Percentiles rank a stretch among this genome's conserved stretches.
phyloP scores from a whole-genome alignment of 2,329 filamentous ascomycete genomes.

The Byssoonygena ceratinophila region DNA sequence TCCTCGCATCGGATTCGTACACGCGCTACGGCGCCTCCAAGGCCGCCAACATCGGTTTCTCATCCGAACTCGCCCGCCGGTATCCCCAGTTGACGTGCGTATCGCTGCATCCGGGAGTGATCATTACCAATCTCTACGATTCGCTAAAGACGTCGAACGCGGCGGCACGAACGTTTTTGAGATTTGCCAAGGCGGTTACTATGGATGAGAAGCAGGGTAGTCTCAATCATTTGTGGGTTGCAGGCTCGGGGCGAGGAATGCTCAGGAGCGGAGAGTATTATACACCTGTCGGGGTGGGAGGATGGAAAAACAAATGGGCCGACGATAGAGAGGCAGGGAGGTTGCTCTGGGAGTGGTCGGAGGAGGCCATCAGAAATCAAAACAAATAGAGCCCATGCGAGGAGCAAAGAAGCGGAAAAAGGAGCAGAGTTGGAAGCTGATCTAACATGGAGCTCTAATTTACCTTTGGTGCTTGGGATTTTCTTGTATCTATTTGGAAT shows the following conservation, averaged over 20 bases:
- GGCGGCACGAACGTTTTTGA: conserved; percentile 20
- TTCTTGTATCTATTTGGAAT: too few relatives aligned
- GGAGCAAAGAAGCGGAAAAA: not conserved
- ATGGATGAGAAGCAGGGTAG: conserved; percentile 28
- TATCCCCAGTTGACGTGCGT: conserved; percentile 37
- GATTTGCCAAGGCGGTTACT: conserved; percentile 20
- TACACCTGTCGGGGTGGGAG: conserved; percentile 30
- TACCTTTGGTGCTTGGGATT: too few relatives aligned
- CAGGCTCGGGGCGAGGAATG: conserved; percentile 24
- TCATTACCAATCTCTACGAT: conserved; percentile 34
- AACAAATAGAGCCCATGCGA: not conserved
- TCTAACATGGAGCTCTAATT: too few relatives aligned
- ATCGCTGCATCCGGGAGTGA: conserved; percentile 42
- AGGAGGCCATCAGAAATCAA: conserved; percentile 23
- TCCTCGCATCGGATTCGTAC: conserved; percentile 32
- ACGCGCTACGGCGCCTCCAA: conserved; percentile 44
- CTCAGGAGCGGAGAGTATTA: conserved; percentile 35
- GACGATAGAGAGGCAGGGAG: conserved; percentile 26
- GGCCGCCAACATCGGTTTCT: conserved; percentile 41
- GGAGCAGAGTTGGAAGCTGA: too few relatives aligned
- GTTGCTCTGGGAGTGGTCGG: conserved; percentile 38
- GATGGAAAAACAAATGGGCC: conserved; percentile 25
- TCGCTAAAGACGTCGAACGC: conserved; percentile 22
- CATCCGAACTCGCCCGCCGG: conserved; percentile 35
- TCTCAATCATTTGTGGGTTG: conserved; percentile 36